phyloP scores from a whole-genome alignment of 2,329 filamentous ascomycete species.

The Paramyrothecium roridum region DNA sequence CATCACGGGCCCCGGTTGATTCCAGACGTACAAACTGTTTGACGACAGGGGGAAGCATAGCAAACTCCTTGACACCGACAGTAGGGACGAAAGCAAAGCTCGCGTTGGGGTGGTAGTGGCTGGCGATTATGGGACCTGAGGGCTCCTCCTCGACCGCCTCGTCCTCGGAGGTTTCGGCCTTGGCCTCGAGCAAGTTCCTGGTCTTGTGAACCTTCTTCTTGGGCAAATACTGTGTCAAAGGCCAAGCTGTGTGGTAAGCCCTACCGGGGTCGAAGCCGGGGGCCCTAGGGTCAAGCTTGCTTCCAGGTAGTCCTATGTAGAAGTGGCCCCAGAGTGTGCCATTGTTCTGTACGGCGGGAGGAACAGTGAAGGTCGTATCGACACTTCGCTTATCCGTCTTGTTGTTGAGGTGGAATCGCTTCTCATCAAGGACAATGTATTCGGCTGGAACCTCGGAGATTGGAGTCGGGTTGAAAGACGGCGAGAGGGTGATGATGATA shows the following conservation, averaged over 20 bases:
- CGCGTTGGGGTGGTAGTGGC: conserved; percentile 94
- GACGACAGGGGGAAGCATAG: conserved; percentile 67
- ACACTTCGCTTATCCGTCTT: conserved; percentile 75
- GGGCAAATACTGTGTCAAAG: conserved; percentile 83
- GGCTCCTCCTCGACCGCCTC: conserved; percentile 51
- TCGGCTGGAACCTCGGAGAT: conserved; percentile 64
- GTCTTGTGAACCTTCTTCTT: conserved; percentile 91
- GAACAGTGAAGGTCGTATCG: conserved; percentile 74
- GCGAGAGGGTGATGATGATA: conserved; percentile 79
- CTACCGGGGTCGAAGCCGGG: conserved; percentile 69
- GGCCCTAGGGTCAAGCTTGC: conserved; percentile 70
- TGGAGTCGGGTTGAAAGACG: conserved; percentile 65
- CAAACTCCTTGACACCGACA: conserved; percentile 66
- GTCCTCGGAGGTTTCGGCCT: conserved; percentile 27
- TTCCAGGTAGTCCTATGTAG: conserved; percentile 76
- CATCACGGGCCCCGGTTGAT: conserved; percentile 75
- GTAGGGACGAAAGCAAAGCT: conserved; percentile 85
- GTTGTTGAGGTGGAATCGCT: conserved; percentile 74
- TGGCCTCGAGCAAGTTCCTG: conserved; percentile 73
- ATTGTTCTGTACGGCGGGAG: conserved; percentile 79
- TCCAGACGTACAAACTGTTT: conserved; percentile 80
- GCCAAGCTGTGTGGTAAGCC: conserved; percentile 80
- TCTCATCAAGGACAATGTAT: conserved; percentile 75
- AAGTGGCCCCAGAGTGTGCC: conserved; percentile 95
- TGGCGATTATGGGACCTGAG: conserved; percentile 68